phyloP scores from a whole-genome alignment of 805 yeast species.

The Pichia kluyveri region DNA sequence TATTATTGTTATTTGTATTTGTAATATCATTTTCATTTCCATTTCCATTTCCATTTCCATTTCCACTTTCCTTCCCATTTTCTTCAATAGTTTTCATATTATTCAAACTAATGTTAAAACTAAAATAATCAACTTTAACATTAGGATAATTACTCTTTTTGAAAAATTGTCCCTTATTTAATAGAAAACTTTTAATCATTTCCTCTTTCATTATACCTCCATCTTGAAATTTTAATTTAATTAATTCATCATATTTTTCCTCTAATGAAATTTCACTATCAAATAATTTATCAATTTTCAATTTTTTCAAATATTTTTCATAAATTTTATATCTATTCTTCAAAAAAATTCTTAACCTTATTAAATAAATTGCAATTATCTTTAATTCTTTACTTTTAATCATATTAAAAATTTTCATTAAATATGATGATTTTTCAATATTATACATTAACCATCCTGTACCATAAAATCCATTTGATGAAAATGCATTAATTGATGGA shows the following conservation, averaged over 20 bases:
- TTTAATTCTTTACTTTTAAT: background rate
- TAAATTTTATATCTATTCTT: background rate
- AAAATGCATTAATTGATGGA: slow-evolving; percentile 5
- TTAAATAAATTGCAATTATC: slow-evolving; percentile 2
- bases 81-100: no score
- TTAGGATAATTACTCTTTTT: slow-evolving; percentile 4
- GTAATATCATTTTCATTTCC: no score
- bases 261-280: background rate
- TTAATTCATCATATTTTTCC: slow-evolving; percentile 2
- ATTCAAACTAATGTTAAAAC: no score
- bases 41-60: no score
- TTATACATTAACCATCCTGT: background rate
- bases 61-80: no score
- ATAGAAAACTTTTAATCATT: background rate
- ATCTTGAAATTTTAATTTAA: background rate
- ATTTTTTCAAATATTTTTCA: background rate
- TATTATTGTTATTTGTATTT: background rate
- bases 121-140: no score
- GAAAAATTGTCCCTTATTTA: slow-evolving; percentile 6
- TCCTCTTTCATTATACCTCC: slow-evolving; percentile 1
- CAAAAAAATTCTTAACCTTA: slow-evolving; percentile 4
- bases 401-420: background rate
- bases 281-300: background rate
- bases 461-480: slow-evolving; percentile 7
- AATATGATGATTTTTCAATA: no score